Evolutionary conservation across 495 filamentous ascomycete genomes (phyloP).

Genomic region (Umbilicaria muhlenbergii): DNA sequence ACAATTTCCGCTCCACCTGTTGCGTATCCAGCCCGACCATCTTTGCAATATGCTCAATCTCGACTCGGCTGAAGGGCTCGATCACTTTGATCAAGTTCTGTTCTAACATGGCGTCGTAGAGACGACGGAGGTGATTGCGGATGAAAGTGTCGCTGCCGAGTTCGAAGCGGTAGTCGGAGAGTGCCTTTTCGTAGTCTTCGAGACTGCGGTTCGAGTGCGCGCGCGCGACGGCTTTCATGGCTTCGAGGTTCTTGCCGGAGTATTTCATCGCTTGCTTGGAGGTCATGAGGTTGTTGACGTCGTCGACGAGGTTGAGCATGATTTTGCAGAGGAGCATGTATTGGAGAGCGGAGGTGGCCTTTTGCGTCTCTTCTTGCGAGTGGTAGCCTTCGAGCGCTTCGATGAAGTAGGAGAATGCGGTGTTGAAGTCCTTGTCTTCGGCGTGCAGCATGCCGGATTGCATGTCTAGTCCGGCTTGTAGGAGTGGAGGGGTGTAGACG

Average conservation of each 20-base stretch:
- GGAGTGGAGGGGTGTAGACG: conserved; percentile 87
- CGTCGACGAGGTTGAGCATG: conserved; percentile 93
- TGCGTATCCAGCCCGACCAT: conserved; percentile 92
- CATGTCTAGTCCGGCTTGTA: conserved; percentile 96
- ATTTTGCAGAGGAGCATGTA: conserved; percentile 99
- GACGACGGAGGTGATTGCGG: conserved; percentile 77
- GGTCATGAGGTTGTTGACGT: conserved; percentile 81
- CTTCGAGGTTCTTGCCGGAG: conserved; percentile 83
- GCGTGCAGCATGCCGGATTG: conserved; percentile 97
- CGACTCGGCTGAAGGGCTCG: conserved; percentile 91
- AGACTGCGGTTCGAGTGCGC: conserved; percentile 88
- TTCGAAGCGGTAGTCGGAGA: conserved; percentile 77
- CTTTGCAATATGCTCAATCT: conserved; percentile 91
- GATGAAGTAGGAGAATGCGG: conserved; percentile 96
- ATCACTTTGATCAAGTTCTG: conserved; percentile 99
- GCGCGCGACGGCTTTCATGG: conserved; percentile 95
- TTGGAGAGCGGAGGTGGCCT: conserved; percentile 83
- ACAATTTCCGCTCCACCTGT: conserved; percentile 94
- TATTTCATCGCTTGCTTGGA: conserved; percentile 95
- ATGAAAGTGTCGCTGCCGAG: conserved; percentile 88
- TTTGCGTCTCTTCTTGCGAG: conserved; percentile 68
- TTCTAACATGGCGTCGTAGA: conserved; percentile 97
- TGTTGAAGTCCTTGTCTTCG: conserved; percentile 98
- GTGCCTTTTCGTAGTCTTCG: conserved; percentile 89
- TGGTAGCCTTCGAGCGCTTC: conserved; percentile 96